Percentiles rank a stretch among this genome's conserved stretches.
phyloP scores from a whole-genome alignment of 2,329 filamentous ascomycete genomes.

The Sclerotinia sclerotiorum region DNA sequence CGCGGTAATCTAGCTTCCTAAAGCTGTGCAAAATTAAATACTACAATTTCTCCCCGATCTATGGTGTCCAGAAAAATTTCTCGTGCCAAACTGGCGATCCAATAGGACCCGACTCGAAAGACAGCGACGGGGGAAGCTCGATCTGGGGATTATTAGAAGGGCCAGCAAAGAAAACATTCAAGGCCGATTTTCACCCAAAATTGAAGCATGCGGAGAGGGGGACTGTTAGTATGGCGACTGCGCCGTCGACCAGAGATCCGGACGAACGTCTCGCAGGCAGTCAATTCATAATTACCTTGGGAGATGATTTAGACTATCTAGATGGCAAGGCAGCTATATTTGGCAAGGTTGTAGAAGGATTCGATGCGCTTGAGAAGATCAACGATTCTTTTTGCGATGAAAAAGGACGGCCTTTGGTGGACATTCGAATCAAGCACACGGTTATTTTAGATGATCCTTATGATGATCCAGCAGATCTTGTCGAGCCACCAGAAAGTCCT shows the following conservation, averaged over 20 bases:
- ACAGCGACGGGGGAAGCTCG: conserved; percentile 89
- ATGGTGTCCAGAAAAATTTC: conserved; percentile 91
- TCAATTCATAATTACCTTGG: conserved; percentile 91
- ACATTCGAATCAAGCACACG: conserved; percentile 92
- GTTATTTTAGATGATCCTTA: conserved; percentile 91
- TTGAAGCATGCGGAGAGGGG: conserved; percentile 86
- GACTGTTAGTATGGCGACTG: conserved; percentile 97
- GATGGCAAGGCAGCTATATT: conserved; percentile 95
- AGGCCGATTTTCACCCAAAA: conserved; percentile 81
- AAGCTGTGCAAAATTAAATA: conserved; percentile 99
- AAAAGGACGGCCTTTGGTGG: conserved; percentile 81
- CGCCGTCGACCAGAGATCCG: conserved; percentile 69
- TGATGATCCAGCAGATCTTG: conserved; percentile 73
- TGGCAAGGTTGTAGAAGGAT: conserved; percentile 92
- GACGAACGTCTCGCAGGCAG: conserved; percentile 82
- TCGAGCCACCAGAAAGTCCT: conserved; percentile 77
- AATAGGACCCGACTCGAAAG: conserved; percentile 76
- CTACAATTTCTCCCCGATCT: conserved; percentile 94
- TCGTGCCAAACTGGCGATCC: conserved; percentile 96
- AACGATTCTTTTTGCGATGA: conserved; percentile 87
- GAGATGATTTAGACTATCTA: conserved; percentile 83
- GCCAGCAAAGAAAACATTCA: conserved; percentile 72
- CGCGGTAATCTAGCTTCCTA: conserved; percentile 68
- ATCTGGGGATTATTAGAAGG: conserved; percentile 84
- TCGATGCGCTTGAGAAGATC: conserved; percentile 90